Conservation (phyloP, 2,329 filamentous ascomycete genomes). For the Aspergillus sp. region DNA sequence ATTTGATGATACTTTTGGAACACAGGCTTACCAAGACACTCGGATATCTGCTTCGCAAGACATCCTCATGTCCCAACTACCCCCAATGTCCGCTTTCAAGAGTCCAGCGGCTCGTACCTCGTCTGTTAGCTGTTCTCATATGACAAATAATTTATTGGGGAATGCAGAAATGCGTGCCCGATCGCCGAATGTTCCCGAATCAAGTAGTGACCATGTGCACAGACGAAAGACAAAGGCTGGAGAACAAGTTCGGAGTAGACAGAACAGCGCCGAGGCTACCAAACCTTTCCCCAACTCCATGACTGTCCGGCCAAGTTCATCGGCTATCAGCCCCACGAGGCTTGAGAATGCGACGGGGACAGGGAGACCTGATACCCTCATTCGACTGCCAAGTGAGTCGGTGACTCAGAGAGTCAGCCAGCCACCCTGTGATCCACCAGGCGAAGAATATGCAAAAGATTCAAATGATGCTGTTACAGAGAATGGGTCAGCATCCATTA, state of each 20-base stretch:
- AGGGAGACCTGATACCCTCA: neutral
- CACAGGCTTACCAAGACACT: slow-evolving; percentile 18
- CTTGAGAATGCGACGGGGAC: neutral
- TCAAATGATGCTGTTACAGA: neutral
- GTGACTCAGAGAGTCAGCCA: too few relatives aligned
- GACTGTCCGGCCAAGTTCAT: neutral
- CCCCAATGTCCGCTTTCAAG: slow-evolving; percentile 5
- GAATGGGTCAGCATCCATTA: neutral
- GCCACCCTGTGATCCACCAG: too few relatives aligned
- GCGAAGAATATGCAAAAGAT: neutral
- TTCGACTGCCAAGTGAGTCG: neutral
- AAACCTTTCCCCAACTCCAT: neutral
- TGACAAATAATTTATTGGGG: slow-evolving; percentile 10
- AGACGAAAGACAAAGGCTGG: neutral
- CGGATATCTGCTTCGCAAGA: slow-evolving; percentile 17
- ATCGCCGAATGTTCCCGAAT: neutral
- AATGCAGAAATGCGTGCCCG: slow-evolving; percentile 1
- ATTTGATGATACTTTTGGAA: slow-evolving; percentile 12
- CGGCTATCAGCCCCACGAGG: neutral
- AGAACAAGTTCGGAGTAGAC: neutral
- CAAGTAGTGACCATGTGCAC: neutral
- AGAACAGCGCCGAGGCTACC: neutral
- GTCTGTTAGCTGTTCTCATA: neutral
- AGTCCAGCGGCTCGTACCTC: neutral
- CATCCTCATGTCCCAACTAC: slow-evolving; percentile 26